phyloP scores from a whole-genome alignment of 768 basidiomycete genomes.

The Tylopilus sp. region DNA sequence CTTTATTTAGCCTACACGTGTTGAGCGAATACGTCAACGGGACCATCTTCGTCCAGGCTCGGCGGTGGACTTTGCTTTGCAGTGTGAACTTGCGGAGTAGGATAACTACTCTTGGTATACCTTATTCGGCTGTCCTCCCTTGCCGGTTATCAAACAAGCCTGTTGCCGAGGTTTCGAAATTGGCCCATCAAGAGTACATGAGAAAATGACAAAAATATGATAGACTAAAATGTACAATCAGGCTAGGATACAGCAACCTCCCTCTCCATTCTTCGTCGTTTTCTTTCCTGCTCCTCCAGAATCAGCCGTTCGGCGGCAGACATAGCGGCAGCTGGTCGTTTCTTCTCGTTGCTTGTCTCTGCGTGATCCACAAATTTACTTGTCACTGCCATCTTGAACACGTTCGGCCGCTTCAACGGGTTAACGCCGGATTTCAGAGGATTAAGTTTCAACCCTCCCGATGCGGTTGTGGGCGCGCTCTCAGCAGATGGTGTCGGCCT shows the following conservation, averaged over 20 bases:
- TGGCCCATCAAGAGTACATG: too few species aligned
- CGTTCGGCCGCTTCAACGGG: constrained; percentile 70
- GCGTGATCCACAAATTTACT: constrained; percentile 27
- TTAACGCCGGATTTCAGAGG: constrained; percentile 41
- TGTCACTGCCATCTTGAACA: constrained; percentile 54
- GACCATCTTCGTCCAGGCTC: too few species aligned
- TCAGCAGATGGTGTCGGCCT: constrained; percentile 40
- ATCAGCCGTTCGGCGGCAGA: constrained; percentile 85
- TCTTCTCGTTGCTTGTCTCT: constrained; percentile 48
- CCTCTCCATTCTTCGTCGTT: constrained; percentile 71
- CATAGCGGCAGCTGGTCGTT: constrained; percentile 61
- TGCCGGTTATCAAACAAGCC: too few species aligned
- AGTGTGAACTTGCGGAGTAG: too few species aligned
- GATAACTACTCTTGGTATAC: too few species aligned
- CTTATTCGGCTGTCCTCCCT: too few species aligned
- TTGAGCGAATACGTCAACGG: background rate
- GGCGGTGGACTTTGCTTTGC: too few species aligned
- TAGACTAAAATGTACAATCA: too few species aligned
- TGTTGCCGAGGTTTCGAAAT: too few species aligned
- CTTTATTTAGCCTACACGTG: background rate
- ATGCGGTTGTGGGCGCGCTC: constrained; percentile 28
- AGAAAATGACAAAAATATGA: too few species aligned
- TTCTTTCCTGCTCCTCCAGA: constrained; percentile 87
- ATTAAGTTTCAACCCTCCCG: constrained; percentile 57
- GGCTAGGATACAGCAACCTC: constrained; percentile 22